Evolutionary conservation across 805 yeast species (phyloP), one percentile per base, ranked within the genome.

Genomic region (Lipomyces chichibuensis): DNA sequence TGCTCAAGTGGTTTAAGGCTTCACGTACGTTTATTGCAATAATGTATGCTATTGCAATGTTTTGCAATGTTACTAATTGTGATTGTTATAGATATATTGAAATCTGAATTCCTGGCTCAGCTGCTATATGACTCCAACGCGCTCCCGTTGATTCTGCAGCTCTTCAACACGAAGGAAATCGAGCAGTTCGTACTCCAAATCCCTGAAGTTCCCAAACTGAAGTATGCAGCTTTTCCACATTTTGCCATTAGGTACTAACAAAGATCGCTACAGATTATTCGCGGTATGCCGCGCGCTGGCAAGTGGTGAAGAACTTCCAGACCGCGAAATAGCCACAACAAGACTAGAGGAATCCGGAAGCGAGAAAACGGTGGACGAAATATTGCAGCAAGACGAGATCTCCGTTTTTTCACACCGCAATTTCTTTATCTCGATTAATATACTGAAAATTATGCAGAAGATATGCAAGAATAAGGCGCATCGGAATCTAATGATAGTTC

Each of bases 1-100:
- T 95, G 25, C 75, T 88, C 43, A 84, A 84, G 72, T 93, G 98
- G 97, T 88, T 91, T 75, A 90, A 90, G 74, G 76, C 83, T 9
- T 88, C 86, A 57, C 97, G 70, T 66, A 58, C 25, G 70, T 32
- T 52, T 20, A 20, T 11, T 37, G 43, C 43, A 17, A 37, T 6
- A 39, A 20, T n/a, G n/a, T 53, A 9, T 32, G 20, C n/a, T 29
- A 27, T 17, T 9, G 55, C 20, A 5, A 33, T n/a, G 14, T 17
- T 27, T 63, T 27, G 27, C 49, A 14, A 25, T n/a, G 20, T 55
- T 4, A n/a, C 60, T 59, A 27, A 60, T 20, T 35, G 27, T 52
- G 37, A 46, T 25, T 23, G 11, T 17, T 27, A 5, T 53, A 66
- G 70, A 95, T 75, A 80, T 92, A 1, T 76, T 93, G 69, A 93